phyloP scores from a whole-genome alignment of 306 rosid genomes.

The Dalbergia cochinchinensis region DNA sequence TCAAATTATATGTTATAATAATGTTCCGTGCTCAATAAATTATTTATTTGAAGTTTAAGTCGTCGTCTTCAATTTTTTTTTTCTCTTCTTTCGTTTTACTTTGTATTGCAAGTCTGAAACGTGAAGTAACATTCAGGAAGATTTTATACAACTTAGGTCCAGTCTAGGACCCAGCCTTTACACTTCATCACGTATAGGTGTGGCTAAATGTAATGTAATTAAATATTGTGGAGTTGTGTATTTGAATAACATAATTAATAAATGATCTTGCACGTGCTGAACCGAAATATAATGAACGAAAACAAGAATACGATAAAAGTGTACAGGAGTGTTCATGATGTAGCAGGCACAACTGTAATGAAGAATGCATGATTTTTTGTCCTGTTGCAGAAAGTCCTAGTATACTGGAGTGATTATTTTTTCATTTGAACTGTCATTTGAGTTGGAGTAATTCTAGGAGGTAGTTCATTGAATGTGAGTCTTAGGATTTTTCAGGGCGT shows the following conservation, averaged over 20 bases:
- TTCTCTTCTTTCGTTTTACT: constrained; percentile 20
- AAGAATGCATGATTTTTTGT: too few relatives aligned
- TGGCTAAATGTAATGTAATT: constrained; percentile 26
- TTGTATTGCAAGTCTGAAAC: constrained; percentile 6
- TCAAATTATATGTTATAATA: not conserved
- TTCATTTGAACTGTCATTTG: too few relatives aligned
- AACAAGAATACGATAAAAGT: not conserved
- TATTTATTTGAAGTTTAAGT: constrained; percentile 32
- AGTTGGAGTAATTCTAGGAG: too few relatives aligned
- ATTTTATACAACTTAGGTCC: constrained; percentile 37
- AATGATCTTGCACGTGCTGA: constrained; percentile 38
- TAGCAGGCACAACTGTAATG: too few relatives aligned
- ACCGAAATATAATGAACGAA: constrained; percentile 16
- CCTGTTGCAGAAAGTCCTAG: too few relatives aligned
- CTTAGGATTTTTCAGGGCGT: too few relatives aligned
- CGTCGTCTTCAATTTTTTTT: not conserved
- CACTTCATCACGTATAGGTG: constrained; percentile 56
- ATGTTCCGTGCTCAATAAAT: not conserved
- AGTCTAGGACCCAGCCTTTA: constrained; percentile 48
- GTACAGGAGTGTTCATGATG: too few relatives aligned
- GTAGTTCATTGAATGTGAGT: too few relatives aligned
- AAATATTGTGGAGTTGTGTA: constrained; percentile 33
- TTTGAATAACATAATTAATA: constrained; percentile 11
- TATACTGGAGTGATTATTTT: too few relatives aligned
- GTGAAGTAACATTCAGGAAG: constrained; percentile 45